Evolutionary conservation across 495 filamentous ascomycete genomes (phyloP), one percentile per base, ranked within the genome.

Genomic region (Lasiosphaeria miniovina): DNA sequence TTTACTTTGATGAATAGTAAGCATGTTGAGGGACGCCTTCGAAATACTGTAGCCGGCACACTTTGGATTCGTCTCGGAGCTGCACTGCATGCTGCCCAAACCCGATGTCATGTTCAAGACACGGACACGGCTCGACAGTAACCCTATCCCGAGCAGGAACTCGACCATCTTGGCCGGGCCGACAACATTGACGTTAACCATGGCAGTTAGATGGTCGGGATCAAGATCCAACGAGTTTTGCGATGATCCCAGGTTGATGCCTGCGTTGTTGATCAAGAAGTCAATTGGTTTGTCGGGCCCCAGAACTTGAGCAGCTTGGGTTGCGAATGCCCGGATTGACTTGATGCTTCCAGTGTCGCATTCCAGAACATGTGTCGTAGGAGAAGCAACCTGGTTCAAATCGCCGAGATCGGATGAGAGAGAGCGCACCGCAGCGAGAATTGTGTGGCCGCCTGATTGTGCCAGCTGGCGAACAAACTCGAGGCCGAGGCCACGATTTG

Each of bases 401-500:
- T 68, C 64, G 50, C 41, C 53, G 43, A 79, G 68, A 45, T 69
- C 65, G 32, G 70, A 61, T 10, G 68, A 69, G 49, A 72, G 61
- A 40, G 76, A 72, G 36, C 81, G 78, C 2, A 75, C 71, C 15
- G 71, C 64, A 15, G 77, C 81, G n/a, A 85, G 61, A 65, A 85
- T 67, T 49, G 71, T 82, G 72, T 84, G 84, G 60, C 58, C 59
- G 0, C 66, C 6, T 41, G 75, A 60, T 45, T 63, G 56, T 36
- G 75, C 68, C 49, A 85, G 77, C 67, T 85, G 81, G 38, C 78
- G 77, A 31, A 83, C 70, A 57, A 82, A 77, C 55, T 84, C 81
- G 64, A 77, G 78, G 55, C 82, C 82, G 57, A 85, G 67, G 59
- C 82, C 82, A 33, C 79, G 77, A 66, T 82, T 82, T 12, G 80